These are phyloP conservation scores for Gymnopus androsaceus DNA, from an alignment of 1,284 basidiomycete genomes.

Conservation along the genomic window DNA sequence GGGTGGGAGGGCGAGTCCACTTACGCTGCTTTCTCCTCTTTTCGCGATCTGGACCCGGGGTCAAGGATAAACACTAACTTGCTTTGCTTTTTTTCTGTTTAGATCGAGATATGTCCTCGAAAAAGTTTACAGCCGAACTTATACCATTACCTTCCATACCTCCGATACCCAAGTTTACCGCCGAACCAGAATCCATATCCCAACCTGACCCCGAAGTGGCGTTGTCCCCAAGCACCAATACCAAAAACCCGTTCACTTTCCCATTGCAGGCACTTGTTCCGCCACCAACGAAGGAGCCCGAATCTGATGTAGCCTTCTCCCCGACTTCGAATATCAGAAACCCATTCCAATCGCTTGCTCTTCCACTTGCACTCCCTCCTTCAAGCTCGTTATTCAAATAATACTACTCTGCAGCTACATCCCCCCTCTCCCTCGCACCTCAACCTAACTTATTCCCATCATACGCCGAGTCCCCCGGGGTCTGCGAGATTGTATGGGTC, in stretches of 20 bases:
- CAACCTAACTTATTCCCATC: conserved; percentile 56
- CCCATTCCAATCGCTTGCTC: conserved; percentile 42
- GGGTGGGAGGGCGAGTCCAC: no score
- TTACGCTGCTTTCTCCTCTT: no score
- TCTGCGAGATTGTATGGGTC: conserved; percentile 25
- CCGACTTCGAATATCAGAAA: conserved; percentile 5
- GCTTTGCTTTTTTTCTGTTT: background rate
- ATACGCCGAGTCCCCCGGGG: conserved; percentile 46
- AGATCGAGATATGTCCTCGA: conserved; percentile 3
- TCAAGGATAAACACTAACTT: no score
- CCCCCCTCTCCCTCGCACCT: conserved; percentile 64
- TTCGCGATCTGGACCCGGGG: no score
- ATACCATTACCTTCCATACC: background rate
- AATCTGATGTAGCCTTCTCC: conserved; percentile 2
- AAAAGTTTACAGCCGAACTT: background rate
- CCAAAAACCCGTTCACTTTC: background rate
- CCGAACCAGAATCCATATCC: background rate
- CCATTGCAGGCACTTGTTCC: no score
- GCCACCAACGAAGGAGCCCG: no score
- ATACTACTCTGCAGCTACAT: conserved; percentile 31
- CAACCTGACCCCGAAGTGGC: no score
- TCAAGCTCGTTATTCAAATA: conserved; percentile 18
- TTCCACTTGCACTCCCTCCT: conserved; percentile 30
- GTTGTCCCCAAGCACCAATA: conserved; percentile 5
- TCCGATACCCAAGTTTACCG: background rate